phyloP scores from a whole-genome alignment of 2,329 filamentous ascomycete species.

The Alternaria rosae region DNA sequence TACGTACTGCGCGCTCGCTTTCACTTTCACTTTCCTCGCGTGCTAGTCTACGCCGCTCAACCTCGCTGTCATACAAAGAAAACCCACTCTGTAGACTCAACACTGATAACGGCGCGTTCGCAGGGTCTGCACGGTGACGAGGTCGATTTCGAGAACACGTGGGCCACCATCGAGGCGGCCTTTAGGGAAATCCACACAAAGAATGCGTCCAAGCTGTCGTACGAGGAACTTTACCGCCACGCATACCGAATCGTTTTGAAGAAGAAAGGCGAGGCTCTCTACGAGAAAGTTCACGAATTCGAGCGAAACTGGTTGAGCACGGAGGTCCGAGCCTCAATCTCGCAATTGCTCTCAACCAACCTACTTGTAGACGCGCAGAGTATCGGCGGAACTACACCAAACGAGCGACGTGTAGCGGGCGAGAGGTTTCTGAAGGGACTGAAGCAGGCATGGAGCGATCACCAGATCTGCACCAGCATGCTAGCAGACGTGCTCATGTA shows the following conservation, averaged over 20 bases:
- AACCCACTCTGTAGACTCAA: neutral
- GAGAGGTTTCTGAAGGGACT: slow-evolving; percentile 82
- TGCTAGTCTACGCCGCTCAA: neutral
- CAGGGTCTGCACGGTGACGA: slow-evolving; percentile 68
- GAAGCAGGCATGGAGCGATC: slow-evolving; percentile 83
- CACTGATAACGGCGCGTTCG: slow-evolving; percentile 20
- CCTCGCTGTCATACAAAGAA: neutral
- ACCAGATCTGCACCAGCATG: slow-evolving; percentile 95
- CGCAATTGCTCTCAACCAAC: slow-evolving; percentile 72
- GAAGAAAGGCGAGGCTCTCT: slow-evolving; percentile 83
- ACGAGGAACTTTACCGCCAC: slow-evolving; percentile 92
- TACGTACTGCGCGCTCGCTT: slow-evolving; percentile 54
- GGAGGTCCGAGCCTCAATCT: slow-evolving; percentile 75
- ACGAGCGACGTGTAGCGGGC: slow-evolving; percentile 80
- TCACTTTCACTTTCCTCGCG: slow-evolving; percentile 5
- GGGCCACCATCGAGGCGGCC: slow-evolving; percentile 77
- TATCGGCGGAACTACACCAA: slow-evolving; percentile 66
- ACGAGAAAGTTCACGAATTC: slow-evolving; percentile 79
- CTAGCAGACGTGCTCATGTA: slow-evolving; percentile 97
- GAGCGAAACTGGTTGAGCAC: slow-evolving; percentile 82
- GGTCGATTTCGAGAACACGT: slow-evolving; percentile 85
- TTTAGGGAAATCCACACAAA: slow-evolving; percentile 89
- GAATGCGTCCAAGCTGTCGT: slow-evolving; percentile 87
- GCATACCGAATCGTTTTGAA: slow-evolving; percentile 93
- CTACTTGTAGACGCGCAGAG: slow-evolving; percentile 65